Evolutionary conservation across 495 filamentous ascomycete genomes (phyloP).

Genomic region (Lepidopterella palustris): DNA sequence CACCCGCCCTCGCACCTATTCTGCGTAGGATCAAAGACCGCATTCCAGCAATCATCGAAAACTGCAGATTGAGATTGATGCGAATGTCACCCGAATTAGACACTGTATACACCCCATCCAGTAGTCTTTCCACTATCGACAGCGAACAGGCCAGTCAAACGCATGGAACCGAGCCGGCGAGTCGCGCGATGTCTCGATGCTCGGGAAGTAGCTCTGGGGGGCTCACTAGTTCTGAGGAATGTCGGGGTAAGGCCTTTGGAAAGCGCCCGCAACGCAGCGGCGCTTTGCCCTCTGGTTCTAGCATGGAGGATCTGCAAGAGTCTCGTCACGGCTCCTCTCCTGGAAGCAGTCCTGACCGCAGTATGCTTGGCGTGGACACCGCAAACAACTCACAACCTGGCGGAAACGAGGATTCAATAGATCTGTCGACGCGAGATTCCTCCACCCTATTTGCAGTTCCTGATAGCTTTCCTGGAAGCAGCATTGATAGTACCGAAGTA

Average conservation of each 20-base stretch:
- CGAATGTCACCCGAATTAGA: not conserved
- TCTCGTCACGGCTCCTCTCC: not conserved
- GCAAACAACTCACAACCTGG: too few species aligned
- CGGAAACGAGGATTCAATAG: too few species aligned
- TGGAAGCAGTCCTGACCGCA: not conserved
- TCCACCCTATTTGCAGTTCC: too few species aligned
- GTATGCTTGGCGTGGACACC: too few species aligned
- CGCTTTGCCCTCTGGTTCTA: not conserved
- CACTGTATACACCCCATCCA: not conserved
- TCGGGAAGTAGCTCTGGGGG: not conserved
- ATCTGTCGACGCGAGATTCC: too few species aligned
- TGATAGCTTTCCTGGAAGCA: too few species aligned
- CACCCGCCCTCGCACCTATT: slow-evolving; percentile 3
- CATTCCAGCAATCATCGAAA: slow-evolving; percentile 11
- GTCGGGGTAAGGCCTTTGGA: not conserved
- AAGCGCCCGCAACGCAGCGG: not conserved
- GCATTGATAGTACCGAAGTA: too few species aligned
- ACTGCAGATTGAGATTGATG: not conserved
- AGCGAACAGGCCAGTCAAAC: not conserved
- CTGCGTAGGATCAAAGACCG: slow-evolving; percentile 2
- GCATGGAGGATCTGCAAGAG: not conserved
- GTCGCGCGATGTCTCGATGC: not conserved
- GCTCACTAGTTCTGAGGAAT: not conserved
- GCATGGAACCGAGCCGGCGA: not conserved
- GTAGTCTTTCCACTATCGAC: not conserved